Evolutionary conservation across 2,329 filamentous ascomycete genomes (phyloP).

Genomic region (Colletotrichum phormii): DNA sequence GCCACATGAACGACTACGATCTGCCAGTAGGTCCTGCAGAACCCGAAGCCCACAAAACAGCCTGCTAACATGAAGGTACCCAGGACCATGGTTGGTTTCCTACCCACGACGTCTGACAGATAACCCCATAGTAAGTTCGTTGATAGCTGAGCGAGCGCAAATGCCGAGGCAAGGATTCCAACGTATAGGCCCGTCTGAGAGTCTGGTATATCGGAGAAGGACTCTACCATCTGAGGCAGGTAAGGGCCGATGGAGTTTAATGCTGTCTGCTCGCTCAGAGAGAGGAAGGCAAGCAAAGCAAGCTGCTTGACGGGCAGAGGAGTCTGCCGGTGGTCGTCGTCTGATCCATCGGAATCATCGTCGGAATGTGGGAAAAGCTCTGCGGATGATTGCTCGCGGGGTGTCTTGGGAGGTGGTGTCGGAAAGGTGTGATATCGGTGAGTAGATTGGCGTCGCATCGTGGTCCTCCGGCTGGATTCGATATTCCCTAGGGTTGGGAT

Average conservation of each 20-base stretch:
- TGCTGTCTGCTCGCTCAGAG: conserved; percentile 93
- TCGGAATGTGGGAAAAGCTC: conserved; percentile 41
- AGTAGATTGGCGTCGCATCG: conserved; percentile 52
- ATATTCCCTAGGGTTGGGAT: conserved; percentile 52
- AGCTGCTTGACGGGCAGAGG: conserved; percentile 88
- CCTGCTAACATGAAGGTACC: conserved; percentile 85
- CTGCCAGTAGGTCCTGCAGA: conserved; percentile 86
- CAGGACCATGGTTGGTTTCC: conserved; percentile 84
- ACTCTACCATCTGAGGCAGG: conserved; percentile 89
- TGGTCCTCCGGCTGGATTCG: conserved; percentile 35
- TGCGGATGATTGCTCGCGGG: conserved; percentile 61
- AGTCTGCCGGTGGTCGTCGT: conserved; percentile 65
- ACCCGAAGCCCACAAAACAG: conserved; percentile 89
- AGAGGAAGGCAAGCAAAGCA: conserved; percentile 85
- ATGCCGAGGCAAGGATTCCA: conserved; percentile 88
- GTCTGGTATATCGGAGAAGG: conserved; percentile 82
- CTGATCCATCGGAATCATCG: conserved; percentile 42
- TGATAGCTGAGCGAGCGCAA: conserved; percentile 90
- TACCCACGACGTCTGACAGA: conserved; percentile 80
- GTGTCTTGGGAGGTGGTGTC: conserved; percentile 76
- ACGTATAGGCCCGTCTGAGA: conserved; percentile 86
- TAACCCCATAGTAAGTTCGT: conserved; percentile 95
- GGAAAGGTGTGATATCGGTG: conserved; percentile 87
- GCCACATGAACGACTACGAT: conserved; percentile 85
- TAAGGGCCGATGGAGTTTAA: conserved; percentile 97